Evolutionary conservation across 495 filamentous ascomycete species (phyloP).

Genomic region (Paragyromitra xinjiangensis): DNA sequence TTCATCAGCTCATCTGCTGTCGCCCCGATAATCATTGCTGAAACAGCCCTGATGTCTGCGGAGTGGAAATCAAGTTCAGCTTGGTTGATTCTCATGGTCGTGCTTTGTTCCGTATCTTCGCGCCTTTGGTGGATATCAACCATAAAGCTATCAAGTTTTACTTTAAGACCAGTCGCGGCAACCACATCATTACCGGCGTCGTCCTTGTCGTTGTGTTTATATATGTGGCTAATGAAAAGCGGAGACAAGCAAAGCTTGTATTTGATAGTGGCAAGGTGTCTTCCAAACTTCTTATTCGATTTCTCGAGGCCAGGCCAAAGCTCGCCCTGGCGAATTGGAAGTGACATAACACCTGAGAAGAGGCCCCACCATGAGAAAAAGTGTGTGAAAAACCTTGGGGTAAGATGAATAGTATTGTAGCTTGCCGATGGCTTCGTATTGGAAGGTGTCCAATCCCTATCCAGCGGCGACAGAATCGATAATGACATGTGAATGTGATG

Average conservation of each 20-base stretch:
- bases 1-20: conserved; percentile 77
- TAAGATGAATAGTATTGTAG: conserved; percentile 94
- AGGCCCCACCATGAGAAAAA: conserved; percentile 99
- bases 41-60: conserved; percentile 92
- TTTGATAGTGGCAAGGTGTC: conserved; percentile 96
- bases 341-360: conserved; percentile 92
- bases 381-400: conserved; percentile 94
- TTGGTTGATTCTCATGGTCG: conserved; percentile 91
- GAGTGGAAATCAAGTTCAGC: conserved; percentile 90
- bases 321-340: conserved; percentile 89
- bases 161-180: conserved; percentile 91
- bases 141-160: conserved; percentile 93
- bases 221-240: conserved; percentile 92
- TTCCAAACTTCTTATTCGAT: conserved; percentile 97
- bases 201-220: conserved; percentile 96
- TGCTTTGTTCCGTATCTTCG: conserved; percentile 69
- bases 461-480: conserved; percentile 82
- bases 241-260: conserved; percentile 93
- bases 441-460: conserved; percentile 79
- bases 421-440: conserved; percentile 77
- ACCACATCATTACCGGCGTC: conserved; percentile 82
- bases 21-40: conserved; percentile 84
- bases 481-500: conserved; percentile 94
- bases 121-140: conserved; percentile 93
- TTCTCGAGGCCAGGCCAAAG: conserved; percentile 93